phyloP scores from a whole-genome alignment of 805 yeast genomes.

The Pichia pseudocactophila region DNA sequence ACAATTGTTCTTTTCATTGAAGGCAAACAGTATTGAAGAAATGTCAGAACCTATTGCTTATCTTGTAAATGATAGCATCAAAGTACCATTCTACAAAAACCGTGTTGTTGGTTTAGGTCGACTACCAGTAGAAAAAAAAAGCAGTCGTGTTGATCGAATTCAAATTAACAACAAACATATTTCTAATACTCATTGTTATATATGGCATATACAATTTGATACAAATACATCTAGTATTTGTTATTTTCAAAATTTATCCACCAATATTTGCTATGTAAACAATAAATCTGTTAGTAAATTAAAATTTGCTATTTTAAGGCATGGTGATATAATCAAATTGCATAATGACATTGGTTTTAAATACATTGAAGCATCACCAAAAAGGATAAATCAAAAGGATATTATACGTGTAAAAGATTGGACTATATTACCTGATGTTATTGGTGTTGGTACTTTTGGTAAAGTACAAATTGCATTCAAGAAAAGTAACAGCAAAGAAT shows the following conservation, averaged over 20 bases:
- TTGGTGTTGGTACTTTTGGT: constrained; percentile 56
- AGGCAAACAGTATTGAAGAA: no score
- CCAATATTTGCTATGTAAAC: constrained; percentile 44
- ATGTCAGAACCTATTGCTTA: neutral
- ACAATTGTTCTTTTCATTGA: neutral
- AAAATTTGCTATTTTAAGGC: constrained; percentile 25
- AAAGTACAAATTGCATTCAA: constrained; percentile 32
- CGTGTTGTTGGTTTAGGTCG: constrained; percentile 38
- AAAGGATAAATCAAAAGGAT: constrained; percentile 8
- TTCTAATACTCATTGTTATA: constrained; percentile 38
- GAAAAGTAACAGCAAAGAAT: constrained; percentile 14
- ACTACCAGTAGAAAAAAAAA: constrained; percentile 10
- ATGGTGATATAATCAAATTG: constrained; percentile 33
- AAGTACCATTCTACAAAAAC: constrained; percentile 20
- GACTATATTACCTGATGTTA: constrained; percentile 32
- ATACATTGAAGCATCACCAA: constrained; percentile 14
- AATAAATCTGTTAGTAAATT: constrained; percentile 22
- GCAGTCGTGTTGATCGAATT: constrained; percentile 17
- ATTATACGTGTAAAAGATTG: constrained; percentile 24
- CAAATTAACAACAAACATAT: constrained; percentile 22
- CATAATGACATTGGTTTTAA: constrained; percentile 22
- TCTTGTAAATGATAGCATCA: neutral
- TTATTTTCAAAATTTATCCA: constrained; percentile 41
- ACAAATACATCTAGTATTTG: constrained; percentile 36
- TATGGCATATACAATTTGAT: constrained; percentile 36